Conservation (phyloP, 2,329 filamentous ascomycete genomes). For the Tolypocladium guangdongense region DNA sequence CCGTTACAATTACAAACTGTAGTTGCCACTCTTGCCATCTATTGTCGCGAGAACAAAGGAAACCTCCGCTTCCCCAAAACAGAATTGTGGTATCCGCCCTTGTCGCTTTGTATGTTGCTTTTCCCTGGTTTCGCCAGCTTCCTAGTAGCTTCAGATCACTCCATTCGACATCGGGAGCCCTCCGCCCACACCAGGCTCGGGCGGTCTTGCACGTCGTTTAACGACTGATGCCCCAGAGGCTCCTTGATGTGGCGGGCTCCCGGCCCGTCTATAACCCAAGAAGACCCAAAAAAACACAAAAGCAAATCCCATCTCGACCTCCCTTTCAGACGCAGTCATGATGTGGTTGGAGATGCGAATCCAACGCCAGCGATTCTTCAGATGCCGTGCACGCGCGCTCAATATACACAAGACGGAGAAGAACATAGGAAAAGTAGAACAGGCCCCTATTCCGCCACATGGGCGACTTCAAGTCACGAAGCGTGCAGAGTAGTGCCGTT, state of each 20-base stretch:
- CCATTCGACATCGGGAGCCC: background rate
- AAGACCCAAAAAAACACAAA: slow-evolving; percentile 9
- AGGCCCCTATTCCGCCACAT: background rate
- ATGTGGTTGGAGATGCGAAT: slow-evolving; percentile 18
- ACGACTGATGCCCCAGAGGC: background rate
- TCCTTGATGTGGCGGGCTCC: background rate
- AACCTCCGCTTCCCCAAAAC: background rate
- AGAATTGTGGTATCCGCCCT: slow-evolving; percentile 4
- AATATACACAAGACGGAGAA: slow-evolving; percentile 17
- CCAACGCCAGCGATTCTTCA: slow-evolving; percentile 23
- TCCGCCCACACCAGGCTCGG: background rate
- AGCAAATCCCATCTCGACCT: slow-evolving; percentile 13
- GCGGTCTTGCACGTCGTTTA: background rate
- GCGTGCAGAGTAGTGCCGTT: slow-evolving; percentile 55
- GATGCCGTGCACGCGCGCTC: slow-evolving; percentile 25
- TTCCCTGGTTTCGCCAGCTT: slow-evolving; percentile 2
- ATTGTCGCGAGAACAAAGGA: slow-evolving; percentile 9
- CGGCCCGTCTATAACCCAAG: slow-evolving; percentile 15
- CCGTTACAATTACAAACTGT: slow-evolving; percentile 15
- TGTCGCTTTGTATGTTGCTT: slow-evolving; percentile 6
- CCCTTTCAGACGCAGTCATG: slow-evolving; percentile 15
- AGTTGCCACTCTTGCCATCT: slow-evolving; percentile 12
- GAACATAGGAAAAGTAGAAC: slow-evolving; percentile 9
- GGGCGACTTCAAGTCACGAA: background rate
- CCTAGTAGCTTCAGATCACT: background rate